Evolutionary conservation across 2,329 filamentous ascomycete species (phyloP), one percentile per base, ranked within the genome.

Genomic region (Cercospora zeae-maydis): DNA sequence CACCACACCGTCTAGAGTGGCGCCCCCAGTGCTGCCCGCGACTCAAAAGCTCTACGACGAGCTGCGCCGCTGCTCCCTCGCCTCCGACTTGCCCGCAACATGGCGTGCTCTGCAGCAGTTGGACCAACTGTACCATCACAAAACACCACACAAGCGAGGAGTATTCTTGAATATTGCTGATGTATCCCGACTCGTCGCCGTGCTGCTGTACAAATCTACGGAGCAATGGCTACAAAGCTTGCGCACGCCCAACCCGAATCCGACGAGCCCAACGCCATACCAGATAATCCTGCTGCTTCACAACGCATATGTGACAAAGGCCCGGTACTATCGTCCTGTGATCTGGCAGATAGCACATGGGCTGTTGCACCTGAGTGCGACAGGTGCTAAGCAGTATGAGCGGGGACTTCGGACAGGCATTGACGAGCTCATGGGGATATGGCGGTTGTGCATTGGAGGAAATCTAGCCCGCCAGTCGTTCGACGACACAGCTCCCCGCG

Each of bases 381-480:
- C 56, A 4, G n/a, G 33, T 24, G n/a, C 30, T 19, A 39, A 51
- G 30, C 36, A 52, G 7, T 11, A 55, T 19, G 21, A 51, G 36
- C 55, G 33, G 6, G 24, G 36, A 13, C 27, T 66, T 9, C 19
- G 58, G 16, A 36, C 37, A 21, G 56, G 56, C 14, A 27, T 66
- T 11, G 39, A 62, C 7, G 58, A 61, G 34, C 59, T 69, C 53
- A 49, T 65, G 36, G 55, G 60, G 8, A 58, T 67, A 49, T 69
- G 67, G 67, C 66, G 62, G 21, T 19, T 65, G 13, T 59, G 55
- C 37, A 62, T 65, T 16, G 64, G 59, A 7, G 59, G 39, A 31
- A 30, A 61, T 24, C 36, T 63, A n/a, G 51, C 47, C 33, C 51
- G 52, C n/a, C 51, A 57, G 27, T 58, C 57, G 27, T 31, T 58